Evolutionary conservation across 331 rosid genomes (phyloP).

Genomic region (Pyrus hybrid): DNA sequence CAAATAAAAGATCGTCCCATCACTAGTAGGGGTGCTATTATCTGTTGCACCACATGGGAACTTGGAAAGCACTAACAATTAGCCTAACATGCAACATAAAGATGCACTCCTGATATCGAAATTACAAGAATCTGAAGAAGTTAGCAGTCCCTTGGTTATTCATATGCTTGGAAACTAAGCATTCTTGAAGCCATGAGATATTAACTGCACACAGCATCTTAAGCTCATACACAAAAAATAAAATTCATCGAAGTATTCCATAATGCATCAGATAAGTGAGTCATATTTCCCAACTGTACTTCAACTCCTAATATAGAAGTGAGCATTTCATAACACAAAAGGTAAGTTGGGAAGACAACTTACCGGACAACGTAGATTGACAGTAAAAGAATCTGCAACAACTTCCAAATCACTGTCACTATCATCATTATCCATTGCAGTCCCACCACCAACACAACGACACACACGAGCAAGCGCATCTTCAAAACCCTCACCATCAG

Average conservation of each 20-base stretch:
- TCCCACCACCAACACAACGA: constrained; percentile 78
- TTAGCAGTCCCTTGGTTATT: neutral
- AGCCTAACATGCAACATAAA: neutral
- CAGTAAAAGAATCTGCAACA: constrained; percentile 75
- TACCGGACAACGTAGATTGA: constrained; percentile 95
- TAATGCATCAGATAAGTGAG: neutral
- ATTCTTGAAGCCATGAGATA: neutral
- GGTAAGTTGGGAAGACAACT: constrained; percentile 16
- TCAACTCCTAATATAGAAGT: neutral
- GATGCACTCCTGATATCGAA: neutral
- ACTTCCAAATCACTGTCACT: constrained; percentile 97
- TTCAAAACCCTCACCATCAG: constrained; percentile 74
- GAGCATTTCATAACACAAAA: neutral
- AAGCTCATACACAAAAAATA: neutral
- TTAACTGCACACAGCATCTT: neutral
- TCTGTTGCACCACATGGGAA: neutral
- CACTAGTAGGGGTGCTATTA: neutral
- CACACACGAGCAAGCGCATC: constrained; percentile 89
- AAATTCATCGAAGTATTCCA: neutral
- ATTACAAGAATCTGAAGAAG: neutral
- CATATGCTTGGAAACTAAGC: neutral
- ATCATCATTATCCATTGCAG: constrained; percentile 60
- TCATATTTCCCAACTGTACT: neutral
- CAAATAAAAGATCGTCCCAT: neutral
- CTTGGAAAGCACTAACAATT: neutral